These are phyloP conservation scores for Cucurbita pepo DNA, from an alignment of 306 rosid species.

Conservation along the genomic window DNA sequence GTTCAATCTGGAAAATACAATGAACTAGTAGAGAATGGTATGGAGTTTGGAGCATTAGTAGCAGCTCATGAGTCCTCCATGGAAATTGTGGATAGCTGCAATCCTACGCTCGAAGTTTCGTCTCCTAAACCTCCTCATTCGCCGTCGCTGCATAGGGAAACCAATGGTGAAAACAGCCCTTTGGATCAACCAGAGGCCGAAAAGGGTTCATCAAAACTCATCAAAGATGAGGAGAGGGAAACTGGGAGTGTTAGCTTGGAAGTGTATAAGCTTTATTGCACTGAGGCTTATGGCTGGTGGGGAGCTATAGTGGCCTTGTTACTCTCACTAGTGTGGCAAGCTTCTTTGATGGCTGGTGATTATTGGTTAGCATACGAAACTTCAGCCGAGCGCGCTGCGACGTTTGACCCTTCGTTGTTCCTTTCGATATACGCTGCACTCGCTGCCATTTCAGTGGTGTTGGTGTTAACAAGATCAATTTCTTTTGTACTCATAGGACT, in stretches of 20 bases:
- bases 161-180: slow-evolving; percentile 34
- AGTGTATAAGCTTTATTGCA: slow-evolving; percentile 66
- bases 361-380: slow-evolving; percentile 93
- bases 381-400: slow-evolving; percentile 13
- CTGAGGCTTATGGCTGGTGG: slow-evolving; percentile 35
- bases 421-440: background rate
- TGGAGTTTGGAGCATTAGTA: slow-evolving; percentile 62
- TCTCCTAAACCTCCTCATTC: slow-evolving; percentile 23
- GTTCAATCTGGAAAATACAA: slow-evolving; percentile 75
- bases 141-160: slow-evolving; percentile 19
- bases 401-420: background rate
- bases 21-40: slow-evolving; percentile 38
- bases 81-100: slow-evolving; percentile 71
- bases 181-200: slow-evolving; percentile 31
- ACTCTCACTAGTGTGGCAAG: slow-evolving; percentile 61
- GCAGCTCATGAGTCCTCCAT: slow-evolving; percentile 82
- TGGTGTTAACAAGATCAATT: slow-evolving; percentile 61
- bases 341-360: slow-evolving; percentile 63
- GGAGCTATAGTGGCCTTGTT: slow-evolving; percentile 57
- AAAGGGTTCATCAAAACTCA: slow-evolving; percentile 17
- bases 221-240: slow-evolving; percentile 37
- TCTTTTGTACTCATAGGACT: slow-evolving; percentile 46
- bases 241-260: slow-evolving; percentile 76
- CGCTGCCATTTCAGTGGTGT: slow-evolving; percentile 26
- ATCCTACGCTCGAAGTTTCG: slow-evolving; percentile 17